Evolutionary conservation across 371 early-diverging fungal genomes (phyloP), one percentile per base, ranked within the genome.

Genomic region (Mortierella sp.): DNA sequence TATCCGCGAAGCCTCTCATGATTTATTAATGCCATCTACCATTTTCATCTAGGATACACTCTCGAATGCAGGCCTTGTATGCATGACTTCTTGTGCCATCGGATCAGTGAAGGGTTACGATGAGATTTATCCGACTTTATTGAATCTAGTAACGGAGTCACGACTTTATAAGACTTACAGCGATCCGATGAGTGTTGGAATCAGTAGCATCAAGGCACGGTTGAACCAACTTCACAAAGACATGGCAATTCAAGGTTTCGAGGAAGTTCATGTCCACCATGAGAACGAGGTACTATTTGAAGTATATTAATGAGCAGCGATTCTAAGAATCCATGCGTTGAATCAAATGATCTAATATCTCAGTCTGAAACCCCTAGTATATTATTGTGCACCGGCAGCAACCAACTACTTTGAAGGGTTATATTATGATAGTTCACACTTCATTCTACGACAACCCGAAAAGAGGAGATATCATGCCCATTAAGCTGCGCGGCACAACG

Each of bases 101-200:
- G 99, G 98, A 9, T 96, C 96, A 59, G 96, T 94, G n/a, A 95
- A 95, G 70, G 98, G 98, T 1, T 99, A 96, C 76, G 99, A 99
- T 72, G 97, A 97, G 81, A 75, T 96, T 13, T 94, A 96, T 43
- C 97, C 97, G 1, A 77, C 89, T 56, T 85, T 94, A 4, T 83
- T 97, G 40, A 93, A 99, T 72, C 85, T 99, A 26, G 98, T 97
- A 0, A 88, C 87, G 5, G 99, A 99, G 83, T 89, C 85, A 13
- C 89, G 97, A 19, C 89, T 76, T 15, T 99, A 99, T 66, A 77
- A 73, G 0, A 64, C 82, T 0, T 83, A 89, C 1, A 81, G 85
- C 0, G 85, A 89, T 19, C 79, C 89, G 2, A 75, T 85, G 55
- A 67, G 72, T 5, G 83, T 87, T 0, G 95, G 95, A 8, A 87